Conservation (phyloP, 805 yeast species). For the Monosporozyma solicola region DNA sequence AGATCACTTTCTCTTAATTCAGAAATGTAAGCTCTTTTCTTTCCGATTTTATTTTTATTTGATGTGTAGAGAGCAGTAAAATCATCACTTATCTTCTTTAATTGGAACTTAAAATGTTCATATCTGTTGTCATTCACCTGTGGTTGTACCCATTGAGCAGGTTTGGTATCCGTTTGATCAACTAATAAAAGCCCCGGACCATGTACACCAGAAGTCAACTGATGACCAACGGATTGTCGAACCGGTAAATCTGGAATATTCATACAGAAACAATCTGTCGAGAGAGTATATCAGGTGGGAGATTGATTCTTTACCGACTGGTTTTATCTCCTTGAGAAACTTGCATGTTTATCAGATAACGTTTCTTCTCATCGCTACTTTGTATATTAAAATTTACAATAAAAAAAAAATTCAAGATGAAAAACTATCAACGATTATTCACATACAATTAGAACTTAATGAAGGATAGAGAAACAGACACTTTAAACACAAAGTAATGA, state of each 20-base stretch:
- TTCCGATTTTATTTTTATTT: not conserved
- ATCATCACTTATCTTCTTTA: not conserved
- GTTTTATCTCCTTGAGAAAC: not conserved
- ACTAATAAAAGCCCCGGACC: slow-evolving; percentile 1
- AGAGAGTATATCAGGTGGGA: not conserved
- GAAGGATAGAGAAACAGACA: not conserved
- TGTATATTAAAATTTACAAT: not conserved
- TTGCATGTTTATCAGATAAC: not conserved
- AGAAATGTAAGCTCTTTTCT: not conserved
- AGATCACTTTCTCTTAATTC: slow-evolving; percentile 1
- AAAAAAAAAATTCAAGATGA: not conserved
- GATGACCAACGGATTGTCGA: slow-evolving; percentile 1
- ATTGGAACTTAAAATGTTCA: not conserved
- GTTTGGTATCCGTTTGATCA: not conserved
- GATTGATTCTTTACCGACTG: not conserved
- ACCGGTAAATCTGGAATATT: slow-evolving; percentile 2
- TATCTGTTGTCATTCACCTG: not conserved
- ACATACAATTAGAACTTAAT: too few species aligned
- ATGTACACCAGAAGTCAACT: slow-evolving; percentile 3
- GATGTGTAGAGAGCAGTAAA: not conserved
- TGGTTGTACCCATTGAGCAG: not conserved
- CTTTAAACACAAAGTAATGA: not conserved
- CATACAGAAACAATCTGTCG: not conserved
- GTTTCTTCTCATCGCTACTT: not conserved
- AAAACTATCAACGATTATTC: not conserved